A percentile compares a stretch with the other conserved stretches of the same genome.
Evolutionary conservation across 371 early-diverging fungal genomes (phyloP).

Genomic region (Globomyces sp.): DNA sequence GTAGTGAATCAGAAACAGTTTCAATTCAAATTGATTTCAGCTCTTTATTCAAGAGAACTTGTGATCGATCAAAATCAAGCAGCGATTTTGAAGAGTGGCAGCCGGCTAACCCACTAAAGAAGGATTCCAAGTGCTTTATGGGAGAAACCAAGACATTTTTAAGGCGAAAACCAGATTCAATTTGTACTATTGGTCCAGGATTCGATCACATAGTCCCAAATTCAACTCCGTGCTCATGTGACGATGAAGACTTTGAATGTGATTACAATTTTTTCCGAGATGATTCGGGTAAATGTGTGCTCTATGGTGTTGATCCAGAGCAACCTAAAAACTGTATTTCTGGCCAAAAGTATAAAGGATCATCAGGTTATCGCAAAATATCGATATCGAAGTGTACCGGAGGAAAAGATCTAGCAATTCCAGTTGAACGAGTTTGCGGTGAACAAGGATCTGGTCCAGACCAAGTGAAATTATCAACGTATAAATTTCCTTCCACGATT

Average conservation of each 20-base stretch:
- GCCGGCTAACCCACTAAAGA: conserved; percentile 43
- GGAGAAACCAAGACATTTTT: conserved; percentile 72
- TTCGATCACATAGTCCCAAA: conserved; percentile 57
- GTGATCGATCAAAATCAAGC: conserved; percentile 54
- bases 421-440: conserved; percentile 60
- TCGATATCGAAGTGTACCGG: conserved; percentile 49
- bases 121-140: conserved; percentile 73
- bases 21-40: conserved; percentile 67
- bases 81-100: conserved; percentile 82
- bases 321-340: conserved; percentile 39
- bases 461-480: conserved; percentile 20
- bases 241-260: conserved; percentile 87
- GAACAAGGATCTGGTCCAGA: conserved; percentile 16
- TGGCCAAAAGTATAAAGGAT: conserved; percentile 69
- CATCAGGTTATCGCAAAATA: conserved; percentile 85
- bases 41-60: conserved; percentile 60
- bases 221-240: conserved; percentile 71
- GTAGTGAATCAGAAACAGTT: conserved; percentile 2
- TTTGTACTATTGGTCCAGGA: conserved; percentile 75
- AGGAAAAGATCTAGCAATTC: conserved; percentile 50
- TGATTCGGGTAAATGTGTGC: conserved; percentile 25
- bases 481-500: conserved; percentile 49
- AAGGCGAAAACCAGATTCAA: conserved; percentile 71
- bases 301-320: conserved; percentile 36
- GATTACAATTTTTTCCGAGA: conserved; percentile 75